Conservation (phyloP, 2,329 filamentous ascomycete species). For the Diaporthe citriasiana region DNA sequence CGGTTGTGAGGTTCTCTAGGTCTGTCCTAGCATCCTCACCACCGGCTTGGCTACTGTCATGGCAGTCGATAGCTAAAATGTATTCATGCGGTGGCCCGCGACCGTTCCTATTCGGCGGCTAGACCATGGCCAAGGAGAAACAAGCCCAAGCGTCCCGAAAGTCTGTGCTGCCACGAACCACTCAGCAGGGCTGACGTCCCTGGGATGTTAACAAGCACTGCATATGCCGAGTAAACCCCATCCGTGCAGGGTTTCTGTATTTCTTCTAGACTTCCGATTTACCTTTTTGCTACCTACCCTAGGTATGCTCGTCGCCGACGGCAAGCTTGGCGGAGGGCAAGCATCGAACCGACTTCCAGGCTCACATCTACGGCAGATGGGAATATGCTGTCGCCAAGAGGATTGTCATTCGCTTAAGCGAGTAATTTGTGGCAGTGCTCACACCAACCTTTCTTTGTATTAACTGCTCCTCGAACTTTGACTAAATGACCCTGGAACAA, state of each 20-base stretch:
- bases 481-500: too few species aligned
- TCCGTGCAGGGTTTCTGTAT: neutral
- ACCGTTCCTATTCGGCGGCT: slow-evolving; percentile 11
- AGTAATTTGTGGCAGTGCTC: neutral
- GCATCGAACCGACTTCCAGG: too few species aligned
- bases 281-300: neutral
- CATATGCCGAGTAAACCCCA: neutral
- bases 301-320: neutral
- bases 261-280: neutral
- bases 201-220: neutral
- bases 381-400: neutral
- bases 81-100: neutral
- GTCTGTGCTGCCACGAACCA: slow-evolving; percentile 3
- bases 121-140: neutral
- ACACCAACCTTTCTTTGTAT: neutral
- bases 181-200: neutral
- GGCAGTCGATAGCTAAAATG: neutral
- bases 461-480: neutral
- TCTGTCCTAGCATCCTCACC: neutral
- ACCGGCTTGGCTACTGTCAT: slow-evolving; percentile 4
- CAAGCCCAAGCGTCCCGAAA: slow-evolving; percentile 21
- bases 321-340: neutral
- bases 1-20: neutral
- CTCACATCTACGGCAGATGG: neutral
- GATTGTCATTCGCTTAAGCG: neutral